Conservation (phyloP, 2,329 filamentous ascomycete species). For the Diaporthe sp. region DNA sequence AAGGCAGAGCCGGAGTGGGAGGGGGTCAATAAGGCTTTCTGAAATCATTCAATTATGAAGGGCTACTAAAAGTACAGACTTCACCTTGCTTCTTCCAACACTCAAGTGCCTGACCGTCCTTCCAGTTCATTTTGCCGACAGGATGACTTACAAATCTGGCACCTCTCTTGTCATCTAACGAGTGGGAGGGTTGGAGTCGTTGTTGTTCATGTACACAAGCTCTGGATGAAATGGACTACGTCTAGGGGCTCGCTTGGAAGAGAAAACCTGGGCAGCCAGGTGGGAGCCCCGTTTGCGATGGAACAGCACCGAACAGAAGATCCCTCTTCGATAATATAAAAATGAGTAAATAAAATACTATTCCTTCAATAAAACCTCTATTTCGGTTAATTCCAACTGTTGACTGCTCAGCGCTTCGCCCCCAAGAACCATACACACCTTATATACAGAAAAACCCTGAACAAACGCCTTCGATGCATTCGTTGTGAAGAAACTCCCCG, state of each 20-base stretch:
- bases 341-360: conserved; percentile 20
- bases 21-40: conserved; percentile 45
- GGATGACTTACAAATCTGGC: not conserved
- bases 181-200: not conserved
- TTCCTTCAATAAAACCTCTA: conserved; percentile 39
- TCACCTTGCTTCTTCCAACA: not conserved
- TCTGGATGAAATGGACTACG: not conserved
- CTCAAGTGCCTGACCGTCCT: not conserved
- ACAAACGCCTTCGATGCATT: conserved; percentile 38
- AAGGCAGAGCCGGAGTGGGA: conserved; percentile 45
- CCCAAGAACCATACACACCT: conserved; percentile 20
- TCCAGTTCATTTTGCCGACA: too few relatives aligned
- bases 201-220: not conserved
- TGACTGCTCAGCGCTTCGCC: conserved; percentile 29
- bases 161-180: not conserved
- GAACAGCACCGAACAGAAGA: not conserved
- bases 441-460: conserved; percentile 40
- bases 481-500: not conserved
- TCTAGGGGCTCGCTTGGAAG: not conserved
- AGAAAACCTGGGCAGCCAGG: not conserved
- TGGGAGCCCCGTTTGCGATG: not conserved
- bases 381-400: conserved; percentile 28
- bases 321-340: not conserved
- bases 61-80: not conserved
- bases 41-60: not conserved